Evolutionary conservation across 1,284 basidiomycete species (phyloP), one percentile per base, ranked within the genome.

Genomic region (Puccinia hordei): DNA sequence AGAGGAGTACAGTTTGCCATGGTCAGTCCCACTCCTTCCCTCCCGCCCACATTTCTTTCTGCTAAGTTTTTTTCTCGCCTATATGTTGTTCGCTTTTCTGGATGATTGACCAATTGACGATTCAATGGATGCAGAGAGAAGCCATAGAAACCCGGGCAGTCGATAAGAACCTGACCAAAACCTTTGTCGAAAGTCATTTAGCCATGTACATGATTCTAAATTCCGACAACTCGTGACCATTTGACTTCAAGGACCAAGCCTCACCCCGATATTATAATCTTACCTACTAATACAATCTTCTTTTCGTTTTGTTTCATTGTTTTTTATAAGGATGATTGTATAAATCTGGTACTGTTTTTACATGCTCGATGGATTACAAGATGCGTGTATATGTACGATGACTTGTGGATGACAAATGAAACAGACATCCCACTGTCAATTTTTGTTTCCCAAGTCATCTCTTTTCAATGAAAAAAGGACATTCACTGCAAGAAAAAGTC

Each of bases 1-100:
- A 55, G 71, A 51, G 78, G 78, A 30, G 78, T 80, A 15, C 78
- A 80, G 44, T 80, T 80, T 33, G 78, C 69, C 1, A 73, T 80
- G 78, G 78, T 80, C n/a, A 73, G 77, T 69, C 17, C 27, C 12
- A 24, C 61, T 38, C 30, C n/a, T 38, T 22, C 30, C 33, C n/a
- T n/a, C n/a, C 15, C n/a, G 10, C 19, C n/a, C 61, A 46, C 33
- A 15, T 19, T 53, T 38, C 1, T 22, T 27, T 57, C 44, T 35
- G 3, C 38, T 19, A 51, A 17, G 46, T 19, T 17, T 44, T 44
- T 17, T 15, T 22, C 46, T 55, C 27, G 38, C 35, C 38, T 27
- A 2, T 57, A 8, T 57, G 57, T 73, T 33, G 13, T 63, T n/a
- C 10, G 51, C 51, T 53, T 59, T 27, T 59, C 8, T 38, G 27